These are phyloP conservation scores for Rhodosporidiobolus sp. DNA, from an alignment of 768 basidiomycete species.

Conservation along the genomic window DNA sequence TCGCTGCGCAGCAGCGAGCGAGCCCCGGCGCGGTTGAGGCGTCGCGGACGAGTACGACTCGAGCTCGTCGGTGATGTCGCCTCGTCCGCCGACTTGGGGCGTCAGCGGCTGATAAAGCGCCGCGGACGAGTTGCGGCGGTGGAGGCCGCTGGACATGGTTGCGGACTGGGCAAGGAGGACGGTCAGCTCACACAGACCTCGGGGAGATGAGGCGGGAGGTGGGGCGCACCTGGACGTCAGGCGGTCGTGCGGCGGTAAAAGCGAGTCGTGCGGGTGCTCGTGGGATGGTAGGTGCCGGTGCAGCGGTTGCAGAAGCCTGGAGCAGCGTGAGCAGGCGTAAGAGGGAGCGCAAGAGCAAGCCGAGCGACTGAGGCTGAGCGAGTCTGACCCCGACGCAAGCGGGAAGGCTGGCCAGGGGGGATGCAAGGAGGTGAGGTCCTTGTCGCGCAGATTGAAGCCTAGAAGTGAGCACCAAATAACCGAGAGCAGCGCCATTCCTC, in stretches of 20 bases:
- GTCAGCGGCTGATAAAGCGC: constrained; percentile 8
- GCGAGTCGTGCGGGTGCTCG: too few relatives aligned
- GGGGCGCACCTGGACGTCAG: too few relatives aligned
- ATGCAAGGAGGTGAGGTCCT: background rate
- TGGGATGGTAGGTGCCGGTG: too few relatives aligned
- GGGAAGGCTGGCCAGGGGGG: too few relatives aligned
- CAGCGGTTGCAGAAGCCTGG: too few relatives aligned
- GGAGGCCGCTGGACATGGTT: constrained; percentile 3
- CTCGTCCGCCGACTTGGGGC: background rate
- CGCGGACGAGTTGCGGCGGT: constrained; percentile 27
- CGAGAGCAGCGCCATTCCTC: background rate
- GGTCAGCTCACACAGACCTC: too few relatives aligned
- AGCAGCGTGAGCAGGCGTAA: background rate
- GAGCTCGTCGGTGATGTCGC: constrained; percentile 17
- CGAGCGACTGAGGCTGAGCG: background rate
- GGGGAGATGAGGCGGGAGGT: too few relatives aligned
- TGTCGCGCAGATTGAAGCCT: background rate
- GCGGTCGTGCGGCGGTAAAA: too few relatives aligned
- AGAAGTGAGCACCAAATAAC: background rate
- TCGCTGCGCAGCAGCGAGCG: background rate
- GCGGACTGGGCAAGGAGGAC: background rate
- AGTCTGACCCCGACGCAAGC: too few relatives aligned
- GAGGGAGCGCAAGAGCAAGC: background rate
- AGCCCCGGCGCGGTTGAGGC: background rate
- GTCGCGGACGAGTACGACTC: constrained; percentile 8